A percentile compares a stretch with the other conserved stretches of the same genome.
These are phyloP conservation scores for Trametes maxima DNA, from an alignment of 768 basidiomycete genomes.

Conservation along the genomic window DNA sequence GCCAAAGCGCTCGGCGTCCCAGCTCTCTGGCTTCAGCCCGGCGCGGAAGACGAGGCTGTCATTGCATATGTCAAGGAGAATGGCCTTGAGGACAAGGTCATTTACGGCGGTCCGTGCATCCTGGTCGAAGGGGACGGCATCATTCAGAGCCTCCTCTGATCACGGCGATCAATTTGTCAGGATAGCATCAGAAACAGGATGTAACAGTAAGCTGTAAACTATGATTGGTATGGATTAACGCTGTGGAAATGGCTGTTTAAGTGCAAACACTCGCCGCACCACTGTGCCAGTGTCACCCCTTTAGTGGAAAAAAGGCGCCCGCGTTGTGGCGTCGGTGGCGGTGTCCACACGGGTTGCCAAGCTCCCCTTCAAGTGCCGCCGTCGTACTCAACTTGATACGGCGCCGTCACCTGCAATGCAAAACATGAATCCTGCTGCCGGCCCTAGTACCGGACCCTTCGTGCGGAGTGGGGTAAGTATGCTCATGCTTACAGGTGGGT, in stretches of 20 bases:
- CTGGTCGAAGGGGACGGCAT: slow-evolving; percentile 77
- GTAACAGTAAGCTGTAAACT: neutral
- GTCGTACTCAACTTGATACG: no score
- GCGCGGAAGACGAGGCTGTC: slow-evolving; percentile 73
- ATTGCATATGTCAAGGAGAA: slow-evolving; percentile 65
- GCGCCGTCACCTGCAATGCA: no score
- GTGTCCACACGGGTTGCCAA: neutral
- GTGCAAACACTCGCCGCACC: no score
- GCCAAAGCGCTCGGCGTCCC: slow-evolving; percentile 74
- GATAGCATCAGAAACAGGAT: no score
- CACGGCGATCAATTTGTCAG: neutral
- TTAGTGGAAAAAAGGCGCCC: neutral
- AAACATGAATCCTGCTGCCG: no score
- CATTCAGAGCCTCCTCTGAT: slow-evolving; percentile 21
- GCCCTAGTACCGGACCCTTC: no score
- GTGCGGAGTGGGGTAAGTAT: no score
- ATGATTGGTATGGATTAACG: neutral
- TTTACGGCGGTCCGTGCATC: slow-evolving; percentile 83
- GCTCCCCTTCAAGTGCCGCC: no score
- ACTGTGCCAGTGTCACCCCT: no score
- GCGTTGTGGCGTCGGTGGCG: slow-evolving; percentile 11
- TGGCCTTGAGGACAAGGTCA: slow-evolving; percentile 63
- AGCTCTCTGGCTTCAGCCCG: slow-evolving; percentile 88
- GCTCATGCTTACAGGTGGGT: no score
- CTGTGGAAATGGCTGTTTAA: no score